Conservation (phyloP, 208 protist species). For the Herpetomonas samuelpessoai region DNA sequence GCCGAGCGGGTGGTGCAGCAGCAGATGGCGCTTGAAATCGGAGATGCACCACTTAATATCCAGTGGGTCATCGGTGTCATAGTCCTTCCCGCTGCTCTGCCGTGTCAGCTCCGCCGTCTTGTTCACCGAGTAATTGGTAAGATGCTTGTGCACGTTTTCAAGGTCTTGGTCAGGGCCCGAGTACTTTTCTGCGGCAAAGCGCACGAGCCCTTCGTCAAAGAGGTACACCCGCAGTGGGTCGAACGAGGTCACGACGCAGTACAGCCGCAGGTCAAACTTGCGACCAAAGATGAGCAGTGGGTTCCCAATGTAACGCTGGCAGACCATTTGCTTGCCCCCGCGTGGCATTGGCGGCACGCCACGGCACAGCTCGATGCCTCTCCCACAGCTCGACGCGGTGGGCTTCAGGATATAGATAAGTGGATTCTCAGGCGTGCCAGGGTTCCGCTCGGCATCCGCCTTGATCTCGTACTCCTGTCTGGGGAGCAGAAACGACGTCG, state of each 20-base stretch:
- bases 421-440: conserved; percentile 49
- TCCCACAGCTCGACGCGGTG: conserved; percentile 84
- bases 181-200: conserved; percentile 94
- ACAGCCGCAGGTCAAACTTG: conserved; percentile 96
- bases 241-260: conserved; percentile 91
- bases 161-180: conserved; percentile 68
- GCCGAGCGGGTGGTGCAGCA: conserved; percentile 46
- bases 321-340: conserved; percentile 63
- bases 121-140: conserved; percentile 98
- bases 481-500: conserved; percentile 81
- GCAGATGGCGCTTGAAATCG: conserved; percentile 68
- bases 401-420: conserved; percentile 91
- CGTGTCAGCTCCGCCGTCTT: conserved; percentile 85
- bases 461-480: conserved; percentile 59
- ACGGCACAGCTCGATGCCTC: conserved; percentile 75
- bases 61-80: conserved; percentile 61
- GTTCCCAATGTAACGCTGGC: conserved; percentile 93
- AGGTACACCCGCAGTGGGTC: conserved; percentile 91
- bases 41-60: conserved; percentile 92
- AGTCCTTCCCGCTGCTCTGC: conserved; percentile 59
- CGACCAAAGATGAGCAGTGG: conserved; percentile 92
- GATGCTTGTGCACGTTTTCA: conserved; percentile 90
- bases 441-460: conserved; percentile 58
- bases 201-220: conserved; percentile 94
- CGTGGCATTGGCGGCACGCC: conserved; percentile 71